A percentile compares a stretch with the other conserved stretches of the same genome.
phyloP scores from a whole-genome alignment of 2,329 filamentous ascomycete genomes.

The Fusarium sp. region DNA sequence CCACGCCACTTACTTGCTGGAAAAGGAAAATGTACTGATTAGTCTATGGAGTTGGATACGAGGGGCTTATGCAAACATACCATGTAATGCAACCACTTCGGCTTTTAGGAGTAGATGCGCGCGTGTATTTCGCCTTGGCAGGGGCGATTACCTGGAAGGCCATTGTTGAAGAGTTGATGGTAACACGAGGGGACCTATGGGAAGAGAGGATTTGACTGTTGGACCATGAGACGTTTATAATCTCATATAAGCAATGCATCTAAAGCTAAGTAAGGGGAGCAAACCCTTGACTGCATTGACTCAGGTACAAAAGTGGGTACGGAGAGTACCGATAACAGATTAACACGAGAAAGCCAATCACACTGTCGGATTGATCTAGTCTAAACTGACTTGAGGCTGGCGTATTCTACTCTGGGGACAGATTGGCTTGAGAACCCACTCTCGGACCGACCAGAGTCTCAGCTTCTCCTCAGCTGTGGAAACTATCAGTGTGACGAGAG shows the following conservation, averaged over 20 bases:
- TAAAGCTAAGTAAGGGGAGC: no score
- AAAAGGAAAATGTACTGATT: neutral
- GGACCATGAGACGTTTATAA: neutral
- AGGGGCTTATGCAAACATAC: neutral
- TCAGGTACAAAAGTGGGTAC: no score
- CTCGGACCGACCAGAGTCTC: neutral
- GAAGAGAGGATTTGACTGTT: no score
- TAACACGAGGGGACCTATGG: neutral
- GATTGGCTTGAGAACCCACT: neutral
- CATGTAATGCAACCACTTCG: constrained; percentile 8
- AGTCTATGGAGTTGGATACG: neutral
- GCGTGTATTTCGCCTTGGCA: neutral
- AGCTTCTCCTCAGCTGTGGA: neutral
- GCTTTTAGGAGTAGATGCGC: neutral
- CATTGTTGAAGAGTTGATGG: neutral
- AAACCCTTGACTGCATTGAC: no score
- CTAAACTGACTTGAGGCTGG: neutral
- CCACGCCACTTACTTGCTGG: constrained; percentile 2
- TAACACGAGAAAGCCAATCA: neutral
- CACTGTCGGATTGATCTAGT: accelerated
- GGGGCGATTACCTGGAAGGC: neutral
- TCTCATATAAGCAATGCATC: no score
- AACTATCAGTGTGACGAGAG: neutral
- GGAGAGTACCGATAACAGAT: neutral
- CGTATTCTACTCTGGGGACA: neutral